phyloP scores from a whole-genome alignment of 2,329 filamentous ascomycete species.

The Talaromyces sp. region DNA sequence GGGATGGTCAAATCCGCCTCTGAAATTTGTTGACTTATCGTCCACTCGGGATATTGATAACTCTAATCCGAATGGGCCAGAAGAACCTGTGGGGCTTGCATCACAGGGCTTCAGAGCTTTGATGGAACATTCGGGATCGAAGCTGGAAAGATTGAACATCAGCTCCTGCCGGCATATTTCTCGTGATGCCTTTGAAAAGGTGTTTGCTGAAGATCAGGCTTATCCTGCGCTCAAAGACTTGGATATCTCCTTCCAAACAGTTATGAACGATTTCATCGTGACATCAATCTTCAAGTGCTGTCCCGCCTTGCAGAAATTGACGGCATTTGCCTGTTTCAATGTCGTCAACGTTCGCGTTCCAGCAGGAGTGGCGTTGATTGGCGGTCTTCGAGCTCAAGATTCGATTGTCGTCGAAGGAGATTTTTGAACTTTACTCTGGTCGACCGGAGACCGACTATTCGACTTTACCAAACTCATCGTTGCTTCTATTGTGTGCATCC shows the following conservation, averaged over 20 bases:
- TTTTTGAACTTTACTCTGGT: background rate
- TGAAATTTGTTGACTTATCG: slow-evolving; percentile 70
- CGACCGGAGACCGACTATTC: background rate
- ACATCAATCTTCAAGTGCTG: slow-evolving; percentile 45
- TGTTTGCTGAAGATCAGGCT: slow-evolving; percentile 59
- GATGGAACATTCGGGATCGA: slow-evolving; percentile 75
- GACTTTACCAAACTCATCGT: background rate
- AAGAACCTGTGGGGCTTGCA: slow-evolving; percentile 67
- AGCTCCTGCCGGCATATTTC: slow-evolving; percentile 80
- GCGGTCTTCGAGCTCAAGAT: slow-evolving; percentile 57
- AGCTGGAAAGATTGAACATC: slow-evolving; percentile 68
- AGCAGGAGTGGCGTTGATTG: slow-evolving; percentile 57
- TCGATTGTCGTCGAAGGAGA: slow-evolving; percentile 43
- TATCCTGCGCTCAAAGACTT: slow-evolving; percentile 70
- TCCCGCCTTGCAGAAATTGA: slow-evolving; percentile 51
- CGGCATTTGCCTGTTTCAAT: slow-evolving; percentile 62
- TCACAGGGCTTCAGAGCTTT: slow-evolving; percentile 72
- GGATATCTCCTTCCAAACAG: slow-evolving; percentile 66
- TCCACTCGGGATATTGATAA: slow-evolving; percentile 76
- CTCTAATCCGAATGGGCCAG: slow-evolving; percentile 59
- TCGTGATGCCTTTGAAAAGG: slow-evolving; percentile 66
- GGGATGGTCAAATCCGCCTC: slow-evolving; percentile 68
- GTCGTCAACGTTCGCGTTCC: slow-evolving; percentile 56
- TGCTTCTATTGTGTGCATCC: background rate
- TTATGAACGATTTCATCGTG: slow-evolving; percentile 45